These are phyloP conservation scores for Thalassia testudinum DNA, from an alignment of 116 monocot genomes.

Conservation along the genomic window DNA sequence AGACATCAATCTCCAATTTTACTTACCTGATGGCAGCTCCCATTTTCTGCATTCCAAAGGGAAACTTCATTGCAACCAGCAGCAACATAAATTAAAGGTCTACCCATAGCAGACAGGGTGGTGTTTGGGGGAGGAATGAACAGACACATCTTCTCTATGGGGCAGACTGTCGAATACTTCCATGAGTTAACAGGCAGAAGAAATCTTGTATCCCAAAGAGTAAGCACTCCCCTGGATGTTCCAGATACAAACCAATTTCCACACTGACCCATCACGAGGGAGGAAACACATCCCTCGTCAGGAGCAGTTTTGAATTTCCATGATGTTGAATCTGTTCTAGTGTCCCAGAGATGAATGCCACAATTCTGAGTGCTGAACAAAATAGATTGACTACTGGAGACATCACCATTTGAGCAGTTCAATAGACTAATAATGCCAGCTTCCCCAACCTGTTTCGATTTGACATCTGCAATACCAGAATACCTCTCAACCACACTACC, in stretches of 20 bases:
- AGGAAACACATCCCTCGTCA: constrained; percentile 69
- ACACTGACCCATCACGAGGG: constrained; percentile 77
- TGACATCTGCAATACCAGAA: constrained; percentile 81
- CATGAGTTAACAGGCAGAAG: constrained; percentile 93
- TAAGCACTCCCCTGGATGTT: constrained; percentile 81
- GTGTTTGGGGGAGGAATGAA: constrained; percentile 47
- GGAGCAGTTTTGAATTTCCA: constrained; percentile 64
- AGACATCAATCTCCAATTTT: too few relatives aligned
- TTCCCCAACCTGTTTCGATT: constrained; percentile 64
- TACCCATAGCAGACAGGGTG: constrained; percentile 23
- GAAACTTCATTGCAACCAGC: constrained; percentile 94
- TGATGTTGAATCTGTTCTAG: constrained; percentile 31
- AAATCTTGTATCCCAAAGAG: constrained; percentile 94
- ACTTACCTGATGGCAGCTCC: constrained; percentile 90
- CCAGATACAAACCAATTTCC: constrained; percentile 99
- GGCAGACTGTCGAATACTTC: constrained; percentile 69
- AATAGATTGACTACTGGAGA: constrained; percentile 29
- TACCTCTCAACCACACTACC: constrained; percentile 82
- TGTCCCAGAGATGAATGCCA: constrained; percentile 86
- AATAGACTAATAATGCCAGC: constrained; percentile 81
- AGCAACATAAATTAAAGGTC: constrained; percentile 85
- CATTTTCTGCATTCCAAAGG: constrained; percentile 99
- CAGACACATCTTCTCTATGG: constrained; percentile 73
- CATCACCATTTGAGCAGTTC: constrained; percentile 56
- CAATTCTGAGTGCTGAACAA: constrained; percentile 68